Base-by-base conservation (phyloP, 2,329 filamentous ascomycete genomes). In the Setomelanomma holmii region DNA sequence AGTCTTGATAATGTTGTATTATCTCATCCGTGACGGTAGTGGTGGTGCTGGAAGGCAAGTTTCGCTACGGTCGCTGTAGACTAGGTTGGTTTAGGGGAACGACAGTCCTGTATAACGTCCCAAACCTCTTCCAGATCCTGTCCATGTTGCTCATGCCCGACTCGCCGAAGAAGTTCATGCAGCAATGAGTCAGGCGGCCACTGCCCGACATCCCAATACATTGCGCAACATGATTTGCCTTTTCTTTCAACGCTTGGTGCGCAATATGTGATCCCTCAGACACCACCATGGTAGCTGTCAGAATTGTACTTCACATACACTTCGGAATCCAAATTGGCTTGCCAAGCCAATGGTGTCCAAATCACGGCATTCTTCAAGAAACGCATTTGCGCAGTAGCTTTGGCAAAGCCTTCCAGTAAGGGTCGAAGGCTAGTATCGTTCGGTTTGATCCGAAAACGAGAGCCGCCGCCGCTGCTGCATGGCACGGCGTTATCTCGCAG, bases 391-490 rank as follows among this genome's bases (percentile, higher is more conserved):
- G 44, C 19, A 12, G 51, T 53, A 21, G 57, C 55, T 34, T 61
- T 61, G 14, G 60, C 55, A 40, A 65, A 63, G 2, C 20, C 40
- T 16, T 38, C 30, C 10, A 65, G 50, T 20, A 63, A 58, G 7
- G 53, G 58, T 5, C 22, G 17, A 4, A 56, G 16, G 5, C 17
- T 45, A 7, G 35, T 27, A 10, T 61, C 43, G 21, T 56, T 54
- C 14, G 61, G 59, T 21, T 23, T n/a, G 1, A 60, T 47, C 8
- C 54, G 53, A 20, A 58, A 55, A 8, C 6, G 33, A 6, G 7
- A 8, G 14, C n/a, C n/a, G 33, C 33, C 10, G 5, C 5, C 10
- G n/a, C n/a, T 35, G 11, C n/a, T 8, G 33, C 14, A 16, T 8
- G n/a, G 33, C 24, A 6, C 24, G 12, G 6, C 14, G 16, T 38